phyloP scores from a whole-genome alignment of 2,329 filamentous ascomycete genomes.

The Botrytis hyacinthi region DNA sequence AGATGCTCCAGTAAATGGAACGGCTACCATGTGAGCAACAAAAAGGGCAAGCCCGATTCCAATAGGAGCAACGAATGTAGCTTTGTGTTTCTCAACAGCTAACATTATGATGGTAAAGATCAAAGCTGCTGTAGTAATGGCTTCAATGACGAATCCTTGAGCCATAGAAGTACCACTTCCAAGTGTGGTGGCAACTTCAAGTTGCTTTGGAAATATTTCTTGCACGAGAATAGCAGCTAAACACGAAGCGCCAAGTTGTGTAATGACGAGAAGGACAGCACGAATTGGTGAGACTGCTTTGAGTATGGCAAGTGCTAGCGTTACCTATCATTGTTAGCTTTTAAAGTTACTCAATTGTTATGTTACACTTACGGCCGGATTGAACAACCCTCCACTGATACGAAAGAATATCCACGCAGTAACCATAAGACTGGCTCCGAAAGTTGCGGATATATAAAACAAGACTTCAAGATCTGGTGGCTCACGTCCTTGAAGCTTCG shows the following conservation, averaged over 20 bases:
- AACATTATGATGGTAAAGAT: slow-evolving; percentile 52
- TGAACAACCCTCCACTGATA: slow-evolving; percentile 52
- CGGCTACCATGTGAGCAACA: slow-evolving; percentile 45
- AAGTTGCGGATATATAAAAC: slow-evolving; percentile 39
- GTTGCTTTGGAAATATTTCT: slow-evolving; percentile 38
- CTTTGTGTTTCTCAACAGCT: slow-evolving; percentile 48
- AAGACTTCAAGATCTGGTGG: slow-evolving; percentile 39
- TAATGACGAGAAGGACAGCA: slow-evolving; percentile 37
- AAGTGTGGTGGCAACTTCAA: slow-evolving; percentile 45
- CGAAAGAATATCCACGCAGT: slow-evolving; percentile 57
- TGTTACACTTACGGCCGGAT: slow-evolving; percentile 42
- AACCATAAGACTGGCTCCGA: slow-evolving; percentile 45
- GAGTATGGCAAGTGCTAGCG: slow-evolving; percentile 41
- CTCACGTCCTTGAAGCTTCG: slow-evolving; percentile 11
- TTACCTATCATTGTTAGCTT: slow-evolving; percentile 30
- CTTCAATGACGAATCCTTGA: slow-evolving; percentile 51
- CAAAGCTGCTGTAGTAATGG: slow-evolving; percentile 48
- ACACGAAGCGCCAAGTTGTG: slow-evolving; percentile 41
- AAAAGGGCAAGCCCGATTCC: slow-evolving; percentile 43
- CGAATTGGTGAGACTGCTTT: slow-evolving; percentile 39
- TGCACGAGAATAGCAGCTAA: slow-evolving; percentile 44
- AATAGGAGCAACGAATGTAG: slow-evolving; percentile 47
- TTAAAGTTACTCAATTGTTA: background rate
- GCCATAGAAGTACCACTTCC: slow-evolving; percentile 42
- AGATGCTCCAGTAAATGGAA: slow-evolving; percentile 45